Base-by-base conservation (phyloP, 768 basidiomycete genomes). In the Termitomyces sp. region DNA sequence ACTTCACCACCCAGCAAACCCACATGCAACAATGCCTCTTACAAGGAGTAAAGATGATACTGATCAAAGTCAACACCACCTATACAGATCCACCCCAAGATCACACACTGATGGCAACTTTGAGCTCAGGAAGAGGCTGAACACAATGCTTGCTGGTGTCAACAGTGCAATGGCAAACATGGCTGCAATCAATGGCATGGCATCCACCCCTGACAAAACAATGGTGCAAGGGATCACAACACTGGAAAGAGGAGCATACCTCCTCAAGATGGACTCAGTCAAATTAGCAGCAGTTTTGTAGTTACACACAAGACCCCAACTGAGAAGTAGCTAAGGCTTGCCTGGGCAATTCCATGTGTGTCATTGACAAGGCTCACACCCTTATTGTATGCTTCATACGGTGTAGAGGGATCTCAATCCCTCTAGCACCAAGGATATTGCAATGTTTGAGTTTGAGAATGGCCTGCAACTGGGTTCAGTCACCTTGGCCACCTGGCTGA, bases 1-100 rank as follows among this genome's bases (percentile, higher is more conserved):
- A 5, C 6, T n/a, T n/a, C 14, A 12, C 56, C 8, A 12, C 16
- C 16, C 30, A 46, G 6, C 52, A 59, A 10, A 61, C 52, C 21
- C 3, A 8, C 0, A 37, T 59, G 32, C 61, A 61, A 17, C 61
- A 59, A 16, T 28, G 34, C 9, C 25, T 59, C 3, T 21, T 59
- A 0, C 9, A 14, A n/a, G 25, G 23, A 0, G 47, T 39, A 2
- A 32, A 45, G 27, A 47, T 16, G 0, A 16, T 61, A 14, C 42
- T 61, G 0, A 16, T 56, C 0, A 27, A 53, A 1, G 4, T 54
- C 16, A 32, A 54, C 35, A 17, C 37, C 3, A 9, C 4, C 0
- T 21, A 45, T 25, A 11, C 7, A 5, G 11, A 21, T 17, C 17
- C 17, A 16, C 14, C 52, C 10, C 12, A 30, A 5, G 40, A 52